Base-by-base conservation (phyloP, 2,329 filamentous ascomycete genomes). In the Cytospora piceae region DNA sequence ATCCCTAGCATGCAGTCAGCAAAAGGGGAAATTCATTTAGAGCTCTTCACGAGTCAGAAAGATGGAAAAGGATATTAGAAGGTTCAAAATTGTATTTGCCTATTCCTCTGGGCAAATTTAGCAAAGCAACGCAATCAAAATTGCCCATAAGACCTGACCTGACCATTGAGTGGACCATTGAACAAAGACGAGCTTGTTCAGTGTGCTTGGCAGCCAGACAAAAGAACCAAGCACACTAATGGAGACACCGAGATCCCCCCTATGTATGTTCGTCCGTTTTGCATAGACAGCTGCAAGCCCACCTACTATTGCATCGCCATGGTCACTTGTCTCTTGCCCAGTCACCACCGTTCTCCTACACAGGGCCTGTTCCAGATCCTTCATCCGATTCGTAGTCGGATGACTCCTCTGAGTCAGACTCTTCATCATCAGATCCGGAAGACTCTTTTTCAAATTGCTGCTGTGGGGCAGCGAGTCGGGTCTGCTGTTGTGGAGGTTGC, bases 31-130 rank as follows among this genome's bases (percentile, higher is more conserved):
- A 63, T 8, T 9, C 20, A 24, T 22, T 24, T 14, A 22, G n/a
- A 49, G n/a, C n/a, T 6, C n/a, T 29, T 63, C 61, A 63, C 39
- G 37, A 32, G 37, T 27, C 29, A 51, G 17, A 39, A 29, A 22
- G 11, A 57, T 39, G 31, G 27, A 7, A 57, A 63, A n/a, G 29
- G 37, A 39, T 52, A 29, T 34, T 15, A 37, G 34, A 51, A 24
- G 49, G 27, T 57, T 67, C 65, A 58, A 42, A 65, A 51, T 62
- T 65, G 39, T 55, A 65, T 59, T 65, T 65, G 62, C 55, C 62
- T 65, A 58, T 52, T 59, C 15, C 14, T 24, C 42, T 39, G 53
- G 24, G 42, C 32, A 29, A 61, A n/a, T n/a, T 62, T 27, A 58
- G 62, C 53, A 60, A 56, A 67, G 42, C 53, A 61, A 8, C 42